Evolutionary conservation across 495 filamentous ascomycete genomes (phyloP).

Genomic region (Xylaria bambusicola): DNA sequence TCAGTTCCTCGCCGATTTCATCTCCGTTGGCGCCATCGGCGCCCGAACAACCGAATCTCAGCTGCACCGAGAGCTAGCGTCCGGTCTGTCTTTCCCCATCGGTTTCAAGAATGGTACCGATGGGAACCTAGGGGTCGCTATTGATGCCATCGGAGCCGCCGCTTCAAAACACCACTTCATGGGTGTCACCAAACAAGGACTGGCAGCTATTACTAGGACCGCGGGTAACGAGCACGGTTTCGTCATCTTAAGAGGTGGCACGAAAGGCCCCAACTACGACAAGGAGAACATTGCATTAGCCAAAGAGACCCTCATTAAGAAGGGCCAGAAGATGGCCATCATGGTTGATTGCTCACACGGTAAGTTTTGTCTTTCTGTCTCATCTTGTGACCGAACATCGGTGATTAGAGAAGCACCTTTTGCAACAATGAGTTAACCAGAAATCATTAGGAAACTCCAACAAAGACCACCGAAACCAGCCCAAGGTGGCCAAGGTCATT

Average conservation of each 20-base stretch:
- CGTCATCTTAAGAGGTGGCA: constrained; percentile 90
- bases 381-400: not conserved
- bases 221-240: constrained; percentile 95
- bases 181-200: constrained; percentile 97
- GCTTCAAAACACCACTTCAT: constrained; percentile 95
- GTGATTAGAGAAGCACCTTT: not conserved
- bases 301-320: constrained; percentile 79
- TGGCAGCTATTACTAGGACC: constrained; percentile 93
- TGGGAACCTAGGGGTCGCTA: constrained; percentile 89
- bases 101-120: constrained; percentile 99
- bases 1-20: constrained; percentile 87
- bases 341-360: constrained; percentile 99
- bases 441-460: constrained; percentile 66
- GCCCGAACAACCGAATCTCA: constrained; percentile 97
- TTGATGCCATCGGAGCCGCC: constrained; percentile 93
- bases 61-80: constrained; percentile 91
- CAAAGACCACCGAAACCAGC: constrained; percentile 85
- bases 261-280: constrained; percentile 93
- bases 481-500: constrained; percentile 80
- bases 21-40: constrained; percentile 94
- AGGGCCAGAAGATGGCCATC: constrained; percentile 83
- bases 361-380: constrained; percentile 33
- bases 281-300: constrained; percentile 74
- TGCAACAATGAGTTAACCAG: constrained; percentile 20
- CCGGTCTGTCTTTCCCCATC: constrained; percentile 96